Base-by-base conservation (phyloP, 2,329 filamentous ascomycete species). In the Penicillium aurantiogriseum region DNA sequence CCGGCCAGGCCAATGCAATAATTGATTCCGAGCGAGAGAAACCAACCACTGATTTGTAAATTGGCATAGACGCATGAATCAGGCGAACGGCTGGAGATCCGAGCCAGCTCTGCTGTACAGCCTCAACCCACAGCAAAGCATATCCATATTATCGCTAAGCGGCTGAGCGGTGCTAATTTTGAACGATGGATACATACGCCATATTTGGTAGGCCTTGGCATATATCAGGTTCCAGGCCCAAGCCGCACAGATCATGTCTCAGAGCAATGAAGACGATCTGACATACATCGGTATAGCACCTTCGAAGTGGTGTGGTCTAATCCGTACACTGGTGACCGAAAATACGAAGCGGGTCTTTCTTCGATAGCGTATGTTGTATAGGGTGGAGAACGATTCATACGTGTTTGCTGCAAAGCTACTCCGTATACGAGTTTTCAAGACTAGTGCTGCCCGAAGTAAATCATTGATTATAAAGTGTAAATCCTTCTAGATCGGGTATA, bases 101-200 rank as follows among this genome's bases (percentile, higher is more conserved):
- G 17, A 48, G n/a, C 50, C 38, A 54, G 51, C 55, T 38, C 45
- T 39, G 36, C 31, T 49, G 44, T 57, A 57, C 51, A 57, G 55
- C 51, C 51, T 54, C 55, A 40, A 39, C 44, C 31, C 38, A 54
- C 38, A 44, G 25, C 38, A 39, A 48, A 48, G 36, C 8, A 43
- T 48, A 15, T 38, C 25, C 39, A 57, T 44, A n/a, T 25, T 19
- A 25, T n/a, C 35, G n/a, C 9, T 43, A 38, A 44, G 29, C 21
- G 43, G 13, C 19, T 48, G 43, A 43, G 23, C 25, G 21, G 7
- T 33, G 2, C 39, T 54, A 57, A 40, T 29, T 54, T 45, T n/a
- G 39, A 44, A 54, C 2, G 17, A 48, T 48, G 15, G 33, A 19
- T 33, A 17, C 1, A 25, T 17, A 25, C 13, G 21, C 21, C 40